A percentile compares a stretch with the other conserved stretches of the same genome.
These are phyloP conservation scores for Fusarium sp. DNA, from an alignment of 2,329 filamentous ascomycete species.

Conservation along the genomic window DNA sequence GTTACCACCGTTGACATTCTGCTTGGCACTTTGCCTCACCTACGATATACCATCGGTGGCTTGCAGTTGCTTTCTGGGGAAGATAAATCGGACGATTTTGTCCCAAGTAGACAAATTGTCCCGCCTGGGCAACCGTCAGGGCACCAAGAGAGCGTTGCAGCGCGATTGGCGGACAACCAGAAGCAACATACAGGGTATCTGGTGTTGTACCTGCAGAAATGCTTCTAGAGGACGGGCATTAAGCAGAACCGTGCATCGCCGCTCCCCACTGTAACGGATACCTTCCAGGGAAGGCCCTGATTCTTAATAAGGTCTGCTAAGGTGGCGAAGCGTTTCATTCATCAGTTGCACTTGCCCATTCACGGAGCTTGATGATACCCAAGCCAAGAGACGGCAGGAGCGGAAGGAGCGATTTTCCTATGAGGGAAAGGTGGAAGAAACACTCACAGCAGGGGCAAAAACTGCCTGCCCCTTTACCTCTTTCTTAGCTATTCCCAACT, in stretches of 20 bases:
- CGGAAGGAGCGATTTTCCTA: slow-evolving; percentile 22
- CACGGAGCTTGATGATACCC: slow-evolving; percentile 34
- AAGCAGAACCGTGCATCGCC: slow-evolving; percentile 2
- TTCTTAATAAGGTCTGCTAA: slow-evolving; percentile 40
- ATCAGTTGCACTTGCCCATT: slow-evolving; percentile 35
- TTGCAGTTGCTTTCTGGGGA: slow-evolving; percentile 34
- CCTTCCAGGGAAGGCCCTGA: slow-evolving; percentile 28
- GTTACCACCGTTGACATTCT: neutral
- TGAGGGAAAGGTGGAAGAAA: slow-evolving; percentile 24
- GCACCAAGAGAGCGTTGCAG: slow-evolving; percentile 26
- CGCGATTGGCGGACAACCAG: slow-evolving; percentile 35
- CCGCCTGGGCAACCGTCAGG: slow-evolving; percentile 1
- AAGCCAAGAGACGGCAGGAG: slow-evolving; percentile 21
- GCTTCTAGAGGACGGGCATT: neutral
- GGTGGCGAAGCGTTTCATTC: slow-evolving; percentile 48
- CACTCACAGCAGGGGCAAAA: slow-evolving; percentile 13
- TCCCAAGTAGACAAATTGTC: neutral
- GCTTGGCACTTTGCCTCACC: neutral
- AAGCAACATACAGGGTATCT: neutral
- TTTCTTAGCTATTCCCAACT: too few species aligned
- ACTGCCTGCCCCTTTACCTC: slow-evolving; percentile 14
- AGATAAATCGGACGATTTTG: slow-evolving; percentile 4
- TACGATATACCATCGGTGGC: slow-evolving; percentile 9
- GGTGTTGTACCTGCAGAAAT: slow-evolving; percentile 44
- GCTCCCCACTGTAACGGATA: slow-evolving; percentile 15